Evolutionary conservation across 768 basidiomycete genomes (phyloP), one percentile per base, ranked within the genome.

Genomic region (Pulveroboletus ravenelii): DNA sequence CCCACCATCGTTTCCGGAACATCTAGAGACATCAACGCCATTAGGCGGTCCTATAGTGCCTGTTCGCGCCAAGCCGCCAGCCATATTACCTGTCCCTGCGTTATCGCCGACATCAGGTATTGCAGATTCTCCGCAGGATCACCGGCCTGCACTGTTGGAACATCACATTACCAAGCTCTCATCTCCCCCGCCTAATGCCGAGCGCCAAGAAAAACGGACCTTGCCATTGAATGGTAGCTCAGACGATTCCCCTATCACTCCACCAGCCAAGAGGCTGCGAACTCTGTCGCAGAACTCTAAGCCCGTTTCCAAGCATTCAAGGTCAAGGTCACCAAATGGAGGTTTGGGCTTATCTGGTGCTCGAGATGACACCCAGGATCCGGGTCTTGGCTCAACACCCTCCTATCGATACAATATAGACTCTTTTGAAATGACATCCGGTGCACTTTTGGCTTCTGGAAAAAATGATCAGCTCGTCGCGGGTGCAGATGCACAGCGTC

Each of bases 21-120:
- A 79, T 50, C 61, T 83, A 18, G 59, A 66, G 30, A 81, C 79
- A 25, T 84, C 81, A 2, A 83, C 81, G 5, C 81, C 81, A 10
- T 67, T 64, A 31, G 54, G 57, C n/a, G 50, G 49, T 38, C 41
- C 53, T 36, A 49, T 41, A 41, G 50, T 59, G 12, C 54, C 59
- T 41, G 46, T 57, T 41, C 71, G 70, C 23, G 62, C 61, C n/a
- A 79, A 79, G 60, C 77, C 78, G 3, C 64, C 71, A 31, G 68
- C 74, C 3, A 78, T 80, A 31, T 37, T 59, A 4, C 69, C 63
- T 5, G 48, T 57, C 18, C 51, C 61, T 42, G 51, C 52, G 25
- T 51, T 50, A 20, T 65, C 64, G 30, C 64, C 67, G 25, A 60
- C 57, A 27, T 64, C 65, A 12, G 54, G 53, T 25, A 52, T 45